phyloP scores from a whole-genome alignment of 73 alveolate genomes.

The Symbiodinium natans region DNA sequence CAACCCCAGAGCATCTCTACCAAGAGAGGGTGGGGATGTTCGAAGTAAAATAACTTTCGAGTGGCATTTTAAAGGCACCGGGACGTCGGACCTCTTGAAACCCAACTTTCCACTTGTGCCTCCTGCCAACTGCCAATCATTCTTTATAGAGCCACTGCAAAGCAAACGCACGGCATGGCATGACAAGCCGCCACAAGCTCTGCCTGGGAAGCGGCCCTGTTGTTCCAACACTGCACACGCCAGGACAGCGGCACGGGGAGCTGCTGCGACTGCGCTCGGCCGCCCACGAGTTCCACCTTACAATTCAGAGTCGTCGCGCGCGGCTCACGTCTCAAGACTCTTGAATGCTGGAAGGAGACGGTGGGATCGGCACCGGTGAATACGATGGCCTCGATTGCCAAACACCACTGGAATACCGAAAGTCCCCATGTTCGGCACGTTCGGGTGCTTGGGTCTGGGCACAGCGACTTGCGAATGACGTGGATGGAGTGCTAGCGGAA shows the following conservation, averaged over 20 bases:
- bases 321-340: neutral
- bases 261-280: neutral
- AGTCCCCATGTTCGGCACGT: neutral
- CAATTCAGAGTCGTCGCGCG: neutral
- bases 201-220: neutral
- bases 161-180: too few species aligned
- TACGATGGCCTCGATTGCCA: neutral
- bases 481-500: neutral
- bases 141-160: too few species aligned
- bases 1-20: too few species aligned
- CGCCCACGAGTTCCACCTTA: neutral
- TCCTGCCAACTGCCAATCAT: too few species aligned
- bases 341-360: too few species aligned
- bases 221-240: neutral
- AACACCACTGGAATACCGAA: too few species aligned
- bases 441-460: neutral
- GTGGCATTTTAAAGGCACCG: too few species aligned
- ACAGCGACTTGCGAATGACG: neutral
- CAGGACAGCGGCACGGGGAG: neutral
- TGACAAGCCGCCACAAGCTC: too few species aligned
- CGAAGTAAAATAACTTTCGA: too few species aligned
- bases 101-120: too few species aligned
- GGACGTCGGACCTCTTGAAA: too few species aligned
- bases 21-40: too few species aligned
- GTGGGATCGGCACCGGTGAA: neutral